Base-by-base conservation (phyloP, 169 alveolate species). In the Cryptosporidium ryanae region DNA sequence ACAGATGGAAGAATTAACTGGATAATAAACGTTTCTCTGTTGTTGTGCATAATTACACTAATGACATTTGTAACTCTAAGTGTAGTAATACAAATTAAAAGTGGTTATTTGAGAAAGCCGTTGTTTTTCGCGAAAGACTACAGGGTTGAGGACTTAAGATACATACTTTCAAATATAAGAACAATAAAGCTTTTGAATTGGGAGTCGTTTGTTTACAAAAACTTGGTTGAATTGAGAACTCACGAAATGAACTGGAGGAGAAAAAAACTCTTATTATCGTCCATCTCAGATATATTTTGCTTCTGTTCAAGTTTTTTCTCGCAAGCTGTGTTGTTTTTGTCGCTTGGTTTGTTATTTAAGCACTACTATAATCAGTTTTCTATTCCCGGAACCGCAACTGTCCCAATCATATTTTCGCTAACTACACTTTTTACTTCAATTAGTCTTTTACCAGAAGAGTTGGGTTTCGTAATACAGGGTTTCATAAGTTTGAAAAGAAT, bases 31-130 rank as follows among this genome's bases (percentile, higher is more conserved):
- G 32, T 76, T 23, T 76, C 87, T 1, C 25, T 76, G 25, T 46
- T 61, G 27, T 57, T 49, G 12, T 76, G 87, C 43, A 76, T 76
- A 12, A 1, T 48, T 21, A 59, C 87, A 55, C 18, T 76, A 46
- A 38, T 52, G 34, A 6, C 59, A 31, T 76, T 76, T 29, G 59
- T 55, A 15, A 43, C 63, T 13, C 55, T 61, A 49, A 61, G 87
- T 44, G 71, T 61, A 34, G 17, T 55, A 12, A 57, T 55, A 15
- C 76, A 76, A 38, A 15, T 76, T 10, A 59, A 43, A 17, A 76
- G 87, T 76, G 87, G 87, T 18, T 76, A 55, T 59, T 61, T 76
- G 38, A 76, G 76, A 21, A 76, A 76, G 44, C 87, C 87, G 43
- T 34, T 76, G 27, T 61, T 76, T 76, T 59, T 38, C 31, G 87